Percentiles rank a stretch among this genome's conserved stretches.
phyloP scores from a whole-genome alignment of 257 asterid species.

The Forsythia suspensa region DNA sequence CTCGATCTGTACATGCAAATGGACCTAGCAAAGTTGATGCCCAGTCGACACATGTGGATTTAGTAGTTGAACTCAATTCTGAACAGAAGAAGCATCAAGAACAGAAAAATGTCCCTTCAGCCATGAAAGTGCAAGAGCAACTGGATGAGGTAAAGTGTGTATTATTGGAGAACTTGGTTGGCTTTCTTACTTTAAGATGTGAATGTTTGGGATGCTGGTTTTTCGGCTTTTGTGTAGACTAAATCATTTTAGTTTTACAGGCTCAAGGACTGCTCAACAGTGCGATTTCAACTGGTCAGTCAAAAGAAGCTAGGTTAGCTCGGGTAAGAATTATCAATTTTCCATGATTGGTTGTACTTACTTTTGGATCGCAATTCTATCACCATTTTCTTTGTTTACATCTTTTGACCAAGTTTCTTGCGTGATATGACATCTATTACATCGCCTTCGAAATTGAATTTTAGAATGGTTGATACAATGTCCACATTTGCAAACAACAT shows the following conservation, averaged over 20 bases:
- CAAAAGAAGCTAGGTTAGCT: constrained; percentile 98
- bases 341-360: constrained; percentile 17
- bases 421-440: background rate
- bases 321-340: constrained; percentile 57
- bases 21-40: constrained; percentile 37
- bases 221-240: constrained; percentile 26
- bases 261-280: constrained; percentile 94
- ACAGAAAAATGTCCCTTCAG: constrained; percentile 43
- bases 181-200: constrained; percentile 17
- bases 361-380: constrained; percentile 3
- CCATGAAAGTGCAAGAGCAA: constrained; percentile 74
- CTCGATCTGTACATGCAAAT: constrained; percentile 44
- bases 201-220: constrained; percentile 17
- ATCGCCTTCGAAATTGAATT: constrained; percentile 10
- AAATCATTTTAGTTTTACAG: constrained; percentile 49
- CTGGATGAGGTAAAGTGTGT: constrained; percentile 77
- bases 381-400: background rate
- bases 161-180: constrained; percentile 10
- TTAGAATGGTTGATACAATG: background rate
- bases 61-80: constrained; percentile 44
- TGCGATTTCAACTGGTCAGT: constrained; percentile 86
- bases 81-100: constrained; percentile 55
- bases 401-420: constrained; percentile 3
- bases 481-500: background rate
- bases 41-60: constrained; percentile 39